phyloP scores from a whole-genome alignment of 1,139 yeast species.

The Candida freyschussii region DNA sequence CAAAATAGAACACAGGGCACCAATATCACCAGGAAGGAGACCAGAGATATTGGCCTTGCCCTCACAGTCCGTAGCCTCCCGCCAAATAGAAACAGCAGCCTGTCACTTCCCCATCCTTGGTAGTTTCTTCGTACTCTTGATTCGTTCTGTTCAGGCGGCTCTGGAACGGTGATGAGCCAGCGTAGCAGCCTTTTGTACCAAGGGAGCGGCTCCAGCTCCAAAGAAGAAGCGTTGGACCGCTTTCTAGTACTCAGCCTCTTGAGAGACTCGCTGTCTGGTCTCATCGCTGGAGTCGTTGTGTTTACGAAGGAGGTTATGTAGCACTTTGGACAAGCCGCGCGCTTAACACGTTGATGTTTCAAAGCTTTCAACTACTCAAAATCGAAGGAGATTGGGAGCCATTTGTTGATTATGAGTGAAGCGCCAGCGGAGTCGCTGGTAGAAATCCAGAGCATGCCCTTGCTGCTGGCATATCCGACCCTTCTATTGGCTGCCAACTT shows the following conservation, averaged over 20 bases:
- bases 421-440: slow-evolving; percentile 7
- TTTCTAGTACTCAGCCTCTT: too few species aligned
- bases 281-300: too few species aligned
- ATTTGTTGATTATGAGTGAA: too few species aligned
- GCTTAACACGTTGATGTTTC: too few species aligned
- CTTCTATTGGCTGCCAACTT: slow-evolving; percentile 30
- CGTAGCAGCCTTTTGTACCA: slow-evolving; percentile 7
- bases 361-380: too few species aligned
- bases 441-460: slow-evolving; percentile 29
- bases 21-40: slow-evolving; percentile 35
- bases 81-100: slow-evolving; percentile 51
- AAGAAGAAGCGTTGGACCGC: too few species aligned
- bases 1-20: slow-evolving; percentile 49
- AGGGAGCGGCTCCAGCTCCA: slow-evolving; percentile 1
- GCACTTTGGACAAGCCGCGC: too few species aligned
- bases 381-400: too few species aligned
- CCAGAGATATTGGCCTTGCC: slow-evolving; percentile 34
- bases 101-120: slow-evolving; percentile 38
- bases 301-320: too few species aligned
- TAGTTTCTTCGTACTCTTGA: slow-evolving; percentile 23
- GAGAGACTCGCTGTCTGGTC: too few species aligned
- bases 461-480: slow-evolving; percentile 34
- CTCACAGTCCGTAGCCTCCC: slow-evolving; percentile 50
- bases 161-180: slow-evolving; percentile 14
- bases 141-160: slow-evolving; percentile 2